Evolutionary conservation across 768 basidiomycete genomes (phyloP).

Genomic region (Mycena epipterygia): DNA sequence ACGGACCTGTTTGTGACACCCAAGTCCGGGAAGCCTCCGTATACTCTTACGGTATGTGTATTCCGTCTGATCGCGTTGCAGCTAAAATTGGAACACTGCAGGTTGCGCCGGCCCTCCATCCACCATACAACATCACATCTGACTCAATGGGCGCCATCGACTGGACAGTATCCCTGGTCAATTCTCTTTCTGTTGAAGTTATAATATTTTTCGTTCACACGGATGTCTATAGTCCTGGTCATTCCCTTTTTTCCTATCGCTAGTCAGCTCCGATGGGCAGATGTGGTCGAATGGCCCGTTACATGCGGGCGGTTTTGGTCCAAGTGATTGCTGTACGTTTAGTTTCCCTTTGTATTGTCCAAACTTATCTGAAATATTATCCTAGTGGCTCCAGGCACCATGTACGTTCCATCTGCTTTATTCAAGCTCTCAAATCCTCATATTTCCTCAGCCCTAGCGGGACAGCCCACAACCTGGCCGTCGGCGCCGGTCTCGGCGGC

Average conservation of each 20-base stretch:
- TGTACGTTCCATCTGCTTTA: constrained; percentile 42
- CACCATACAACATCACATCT: constrained; percentile 66
- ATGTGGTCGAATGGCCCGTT: constrained; percentile 66
- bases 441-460: constrained; percentile 18
- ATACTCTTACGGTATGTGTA: constrained; percentile 56
- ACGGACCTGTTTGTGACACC: constrained; percentile 60
- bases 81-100: constrained; percentile 30
- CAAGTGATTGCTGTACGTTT: constrained; percentile 49
- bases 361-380: not conserved
- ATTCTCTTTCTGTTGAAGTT: constrained; percentile 1
- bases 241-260: constrained; percentile 62
- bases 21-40: constrained; percentile 61
- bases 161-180: constrained; percentile 58
- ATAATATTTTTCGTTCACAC: not conserved
- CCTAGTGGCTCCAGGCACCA: constrained; percentile 50
- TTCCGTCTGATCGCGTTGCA: no score
- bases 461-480: constrained; percentile 33
- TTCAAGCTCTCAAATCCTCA: not conserved
- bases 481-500: constrained; percentile 38
- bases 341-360: not conserved
- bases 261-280: constrained; percentile 60
- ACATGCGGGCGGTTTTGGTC: constrained; percentile 56
- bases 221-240: constrained; percentile 55
- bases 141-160: constrained; percentile 49
- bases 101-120: constrained; percentile 65